Evolutionary conservation across 2,329 filamentous ascomycete genomes (phyloP), one percentile per base, ranked within the genome.

Genomic region (Cadophora malorum): DNA sequence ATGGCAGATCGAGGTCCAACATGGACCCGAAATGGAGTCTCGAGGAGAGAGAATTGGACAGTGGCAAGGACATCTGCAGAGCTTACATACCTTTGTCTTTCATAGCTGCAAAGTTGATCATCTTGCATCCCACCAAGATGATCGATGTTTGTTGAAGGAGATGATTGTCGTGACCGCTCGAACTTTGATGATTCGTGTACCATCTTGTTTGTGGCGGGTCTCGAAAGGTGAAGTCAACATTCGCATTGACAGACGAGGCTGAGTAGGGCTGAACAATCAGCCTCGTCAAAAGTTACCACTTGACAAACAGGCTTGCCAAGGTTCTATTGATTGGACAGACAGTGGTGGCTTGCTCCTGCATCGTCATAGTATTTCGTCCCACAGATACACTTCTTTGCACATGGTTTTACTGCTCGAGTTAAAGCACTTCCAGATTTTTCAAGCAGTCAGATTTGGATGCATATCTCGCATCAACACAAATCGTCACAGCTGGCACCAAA

Each of bases 211-310:
- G 45, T 49, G 45, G 45, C 19, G 21, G n/a, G 6, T 2, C 7
- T 49, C n/a, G n/a, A 49, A 49, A 21, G n/a, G 19, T 49, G 45
- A 49, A 49, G 45, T 49, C 45, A 49, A 49, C 45, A 49, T 16
- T 49, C 45, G 45, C 45, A 19, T 49, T 21, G 9, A n/a, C n/a
- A 21, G 19, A 19, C 45, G 45, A 49, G 45, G 45, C 45, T 49
- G 45, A n/a, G n/a, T 19, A 49, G 21, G 41, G 45, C 45, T n/a
- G 45, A 49, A 49, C 19, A 45, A 45, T 16, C 12, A 45, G 5
- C 12, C 12, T n/a, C 19, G n/a, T 49, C 45, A 49, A 21, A 49
- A 7, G 12, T 9, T 21, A 7, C 45, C 19, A 6, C 1, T 7
- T 21, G 2, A 49, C n/a, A 21, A 21, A 21, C 16, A 21, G 19